These are phyloP conservation scores for Amoebophrya sp. DNA, from an alignment of 169 alveolate genomes.

Conservation along the genomic window DNA sequence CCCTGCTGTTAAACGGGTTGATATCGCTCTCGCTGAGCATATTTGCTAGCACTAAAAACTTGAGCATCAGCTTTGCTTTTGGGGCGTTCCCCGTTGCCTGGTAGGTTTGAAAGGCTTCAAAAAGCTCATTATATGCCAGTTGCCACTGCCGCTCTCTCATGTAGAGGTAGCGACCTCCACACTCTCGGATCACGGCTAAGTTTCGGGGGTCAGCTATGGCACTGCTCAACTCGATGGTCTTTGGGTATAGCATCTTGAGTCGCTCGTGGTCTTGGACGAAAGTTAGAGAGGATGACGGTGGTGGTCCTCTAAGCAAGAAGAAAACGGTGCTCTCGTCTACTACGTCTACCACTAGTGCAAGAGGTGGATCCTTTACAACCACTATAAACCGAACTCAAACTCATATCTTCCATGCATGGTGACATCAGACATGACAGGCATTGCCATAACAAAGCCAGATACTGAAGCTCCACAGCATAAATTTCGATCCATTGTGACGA, in stretches of 20 bases:
- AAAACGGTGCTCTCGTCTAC: too few relatives aligned
- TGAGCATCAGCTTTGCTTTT: conserved; percentile 54
- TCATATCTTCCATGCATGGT: too few relatives aligned
- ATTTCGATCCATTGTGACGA: conserved; percentile 43
- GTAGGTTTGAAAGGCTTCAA: conserved; percentile 57
- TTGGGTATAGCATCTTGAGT: conserved; percentile 52
- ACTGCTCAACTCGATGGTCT: conserved; percentile 50
- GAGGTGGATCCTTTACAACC: too few relatives aligned
- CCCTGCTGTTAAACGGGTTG: conserved; percentile 57
- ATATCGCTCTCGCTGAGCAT: conserved; percentile 52
- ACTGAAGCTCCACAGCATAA: conserved; percentile 54
- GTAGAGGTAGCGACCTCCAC: conserved; percentile 54
- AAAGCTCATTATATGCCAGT: conserved; percentile 56
- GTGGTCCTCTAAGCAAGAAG: too few relatives aligned
- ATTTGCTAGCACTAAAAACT: conserved; percentile 55
- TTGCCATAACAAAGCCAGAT: conserved; percentile 43
- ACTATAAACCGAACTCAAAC: too few relatives aligned
- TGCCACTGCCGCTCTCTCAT: conserved; percentile 58
- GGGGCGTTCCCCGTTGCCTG: conserved; percentile 55
- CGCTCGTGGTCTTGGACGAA: conserved; percentile 43
- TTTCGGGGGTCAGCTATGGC: conserved; percentile 60
- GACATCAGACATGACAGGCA: too few relatives aligned
- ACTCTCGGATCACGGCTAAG: conserved; percentile 56
- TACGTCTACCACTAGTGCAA: too few relatives aligned
- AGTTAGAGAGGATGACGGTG: too few relatives aligned